Evolutionary conservation across 768 basidiomycete genomes (phyloP).

Genomic region (Xanthoconium stramineum): DNA sequence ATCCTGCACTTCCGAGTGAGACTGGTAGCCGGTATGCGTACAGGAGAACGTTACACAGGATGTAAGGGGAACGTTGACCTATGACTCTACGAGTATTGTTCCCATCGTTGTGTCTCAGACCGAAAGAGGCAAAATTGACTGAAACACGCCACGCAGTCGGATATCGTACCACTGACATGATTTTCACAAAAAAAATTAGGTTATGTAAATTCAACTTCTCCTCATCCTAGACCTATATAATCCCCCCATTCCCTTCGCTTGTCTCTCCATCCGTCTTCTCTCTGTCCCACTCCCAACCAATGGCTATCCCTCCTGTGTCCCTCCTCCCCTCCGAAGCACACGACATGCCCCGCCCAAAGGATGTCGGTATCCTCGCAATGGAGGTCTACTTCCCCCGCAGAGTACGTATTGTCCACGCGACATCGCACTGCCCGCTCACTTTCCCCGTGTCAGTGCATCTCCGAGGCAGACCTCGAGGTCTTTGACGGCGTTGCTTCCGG

Average conservation of each 20-base stretch:
- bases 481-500: conserved; percentile 94
- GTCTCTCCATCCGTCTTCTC: background rate
- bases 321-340: conserved; percentile 9
- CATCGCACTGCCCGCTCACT: conserved; percentile 7
- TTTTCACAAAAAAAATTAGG: conserved; percentile 14
- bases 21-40: too few relatives aligned
- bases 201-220: conserved; percentile 25
- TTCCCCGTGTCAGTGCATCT: conserved; percentile 68
- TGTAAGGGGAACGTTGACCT: too few relatives aligned
- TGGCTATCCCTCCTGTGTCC: conserved; percentile 25
- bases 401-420: conserved; percentile 43
- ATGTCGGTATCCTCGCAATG: conserved; percentile 91
- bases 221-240: conserved; percentile 23
- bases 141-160: conserved; percentile 27
- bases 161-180: conserved; percentile 29
- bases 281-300: conserved; percentile 2
- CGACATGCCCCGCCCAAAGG: conserved; percentile 63
- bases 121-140: background rate
- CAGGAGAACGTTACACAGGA: too few relatives aligned
- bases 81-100: too few relatives aligned
- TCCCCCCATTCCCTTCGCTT: background rate
- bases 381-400: conserved; percentile 95
- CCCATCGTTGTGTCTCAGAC: background rate
- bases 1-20: too few relatives aligned
- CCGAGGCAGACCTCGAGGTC: conserved; percentile 89